Evolutionary conservation across 495 filamentous ascomycete genomes (phyloP).

Genomic region (Neurospora tetrasperma): DNA sequence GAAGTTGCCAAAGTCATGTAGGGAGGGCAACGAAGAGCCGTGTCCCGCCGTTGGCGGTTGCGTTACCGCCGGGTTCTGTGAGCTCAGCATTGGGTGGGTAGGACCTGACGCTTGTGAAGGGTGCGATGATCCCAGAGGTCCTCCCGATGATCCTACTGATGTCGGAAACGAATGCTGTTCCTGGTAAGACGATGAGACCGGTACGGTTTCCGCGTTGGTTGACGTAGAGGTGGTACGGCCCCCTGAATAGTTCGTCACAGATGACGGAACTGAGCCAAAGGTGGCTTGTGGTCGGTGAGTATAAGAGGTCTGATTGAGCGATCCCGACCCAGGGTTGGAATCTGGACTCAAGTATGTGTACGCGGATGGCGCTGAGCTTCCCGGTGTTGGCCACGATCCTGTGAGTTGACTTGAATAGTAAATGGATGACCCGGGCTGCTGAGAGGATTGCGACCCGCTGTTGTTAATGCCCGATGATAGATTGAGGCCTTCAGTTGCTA

Average conservation of each 20-base stretch:
- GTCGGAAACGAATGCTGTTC: constrained; percentile 24
- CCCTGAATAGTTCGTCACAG: constrained; percentile 9
- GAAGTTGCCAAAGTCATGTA: constrained; percentile 34
- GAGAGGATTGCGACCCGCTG: constrained; percentile 41
- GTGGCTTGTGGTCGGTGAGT: constrained; percentile 6
- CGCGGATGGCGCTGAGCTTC: constrained; percentile 35
- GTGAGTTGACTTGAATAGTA: constrained; percentile 38
- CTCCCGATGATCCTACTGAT: constrained; percentile 20
- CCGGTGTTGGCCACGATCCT: constrained; percentile 44
- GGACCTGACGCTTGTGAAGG: constrained; percentile 17
- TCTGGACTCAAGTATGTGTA: constrained; percentile 45
- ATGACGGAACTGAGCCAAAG: constrained; percentile 8
- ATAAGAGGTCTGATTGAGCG: constrained; percentile 16
- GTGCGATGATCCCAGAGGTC: constrained; percentile 15
- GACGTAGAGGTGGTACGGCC: constrained; percentile 27
- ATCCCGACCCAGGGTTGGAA: constrained; percentile 21
- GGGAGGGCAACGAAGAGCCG: background rate
- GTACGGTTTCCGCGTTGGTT: constrained; percentile 18
- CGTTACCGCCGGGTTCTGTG: constrained; percentile 26
- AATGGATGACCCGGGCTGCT: constrained; percentile 32
- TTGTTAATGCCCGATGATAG: constrained; percentile 50
- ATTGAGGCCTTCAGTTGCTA: constrained; percentile 48
- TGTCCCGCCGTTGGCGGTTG: constrained; percentile 45
- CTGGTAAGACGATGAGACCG: constrained; percentile 21
- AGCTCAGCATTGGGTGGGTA: constrained; percentile 9